These are phyloP conservation scores for Waltiozyma solani DNA, from an alignment of 1,139 yeast species.

Conservation along the genomic window DNA sequence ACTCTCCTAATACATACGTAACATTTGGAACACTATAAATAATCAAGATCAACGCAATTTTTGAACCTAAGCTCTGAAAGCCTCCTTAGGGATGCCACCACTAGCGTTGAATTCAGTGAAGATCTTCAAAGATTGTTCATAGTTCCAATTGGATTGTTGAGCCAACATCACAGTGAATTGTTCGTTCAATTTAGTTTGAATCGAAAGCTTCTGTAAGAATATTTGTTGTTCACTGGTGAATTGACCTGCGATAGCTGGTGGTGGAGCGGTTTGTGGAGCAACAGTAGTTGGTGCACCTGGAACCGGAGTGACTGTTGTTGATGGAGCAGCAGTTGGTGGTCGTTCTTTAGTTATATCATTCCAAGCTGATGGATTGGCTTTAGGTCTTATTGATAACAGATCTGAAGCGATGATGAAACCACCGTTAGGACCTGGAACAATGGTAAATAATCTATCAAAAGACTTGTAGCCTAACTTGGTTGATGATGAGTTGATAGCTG, in stretches of 20 bases:
- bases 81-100: constrained; percentile 47
- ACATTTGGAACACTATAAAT: not conserved
- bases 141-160: constrained; percentile 85
- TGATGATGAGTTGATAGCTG: constrained; percentile 21
- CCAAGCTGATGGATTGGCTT: constrained; percentile 55
- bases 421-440: constrained; percentile 64
- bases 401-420: constrained; percentile 84
- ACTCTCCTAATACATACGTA: too few relatives aligned
- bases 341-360: constrained; percentile 10
- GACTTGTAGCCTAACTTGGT: constrained; percentile 48
- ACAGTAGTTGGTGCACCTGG: constrained; percentile 6
- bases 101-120: constrained; percentile 53
- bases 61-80: constrained; percentile 29
- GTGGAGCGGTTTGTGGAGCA: constrained; percentile 17
- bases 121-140: constrained; percentile 55
- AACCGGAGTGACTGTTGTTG: constrained; percentile 9
- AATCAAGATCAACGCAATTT: not conserved
- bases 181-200: constrained; percentile 67
- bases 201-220: constrained; percentile 34
- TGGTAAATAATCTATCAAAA: constrained; percentile 82
- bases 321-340: constrained; percentile 8
- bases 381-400: constrained; percentile 57
- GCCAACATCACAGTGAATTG: constrained; percentile 79
- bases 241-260: constrained; percentile 38
- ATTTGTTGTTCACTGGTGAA: constrained; percentile 1